These are phyloP conservation scores for Aspergillus sclerotiicarbonarius DNA, from an alignment of 495 filamentous ascomycete genomes.

Conservation along the genomic window DNA sequence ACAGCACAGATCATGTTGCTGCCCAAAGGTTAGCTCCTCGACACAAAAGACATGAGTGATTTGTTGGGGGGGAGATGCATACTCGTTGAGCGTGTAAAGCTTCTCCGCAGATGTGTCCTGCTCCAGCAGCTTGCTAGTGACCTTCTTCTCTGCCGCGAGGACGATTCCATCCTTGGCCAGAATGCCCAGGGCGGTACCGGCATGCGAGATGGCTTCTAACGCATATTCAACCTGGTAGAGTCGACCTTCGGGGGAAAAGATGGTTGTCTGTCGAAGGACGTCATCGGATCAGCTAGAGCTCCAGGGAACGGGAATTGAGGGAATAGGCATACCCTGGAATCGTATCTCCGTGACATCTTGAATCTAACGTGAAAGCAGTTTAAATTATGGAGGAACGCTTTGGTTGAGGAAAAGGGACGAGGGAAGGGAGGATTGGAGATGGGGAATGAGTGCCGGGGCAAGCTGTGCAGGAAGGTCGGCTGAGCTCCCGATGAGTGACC, in stretches of 20 bases:
- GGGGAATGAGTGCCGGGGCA: slow-evolving; percentile 23
- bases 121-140: slow-evolving; percentile 98
- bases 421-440: slow-evolving; percentile 14
- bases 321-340: slow-evolving; percentile 74
- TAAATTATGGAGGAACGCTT: slow-evolving; percentile 9
- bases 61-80: slow-evolving; percentile 25
- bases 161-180: slow-evolving; percentile 98
- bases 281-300: slow-evolving; percentile 50
- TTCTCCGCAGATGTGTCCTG: slow-evolving; percentile 99
- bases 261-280: slow-evolving; percentile 74
- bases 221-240: slow-evolving; percentile 99
- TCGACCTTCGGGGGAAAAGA: slow-evolving; percentile 98
- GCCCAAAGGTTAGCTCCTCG: slow-evolving; percentile 20
- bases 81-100: slow-evolving; percentile 99
- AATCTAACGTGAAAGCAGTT: slow-evolving; percentile 15
- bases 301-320: slow-evolving; percentile 23
- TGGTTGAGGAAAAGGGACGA: slow-evolving; percentile 5
- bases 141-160: slow-evolving; percentile 97
- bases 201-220: slow-evolving; percentile 96
- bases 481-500: slow-evolving; percentile 28
- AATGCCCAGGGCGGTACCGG: slow-evolving; percentile 93
- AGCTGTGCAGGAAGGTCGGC: slow-evolving; percentile 30
- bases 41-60: background rate
- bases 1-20: slow-evolving; percentile 99
- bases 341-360: slow-evolving; percentile 95